These are phyloP conservation scores for Golovinomyces cichoracearum DNA, from an alignment of 2,329 filamentous ascomycete genomes.

Conservation along the genomic window DNA sequence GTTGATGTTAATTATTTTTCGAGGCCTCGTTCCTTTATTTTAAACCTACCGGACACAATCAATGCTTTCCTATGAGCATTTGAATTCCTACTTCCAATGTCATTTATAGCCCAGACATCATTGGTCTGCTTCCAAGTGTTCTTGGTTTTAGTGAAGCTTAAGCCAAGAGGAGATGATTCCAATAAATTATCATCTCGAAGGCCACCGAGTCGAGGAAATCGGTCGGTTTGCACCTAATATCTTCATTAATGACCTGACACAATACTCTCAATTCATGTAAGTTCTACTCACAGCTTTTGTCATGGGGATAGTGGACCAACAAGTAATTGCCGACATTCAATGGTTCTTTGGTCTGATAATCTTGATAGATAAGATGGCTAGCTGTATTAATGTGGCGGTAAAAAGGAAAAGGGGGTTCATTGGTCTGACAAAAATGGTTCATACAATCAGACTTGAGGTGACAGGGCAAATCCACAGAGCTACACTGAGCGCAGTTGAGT, in stretches of 20 bases:
- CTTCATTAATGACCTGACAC: conserved; percentile 7
- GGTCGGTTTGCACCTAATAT: conserved; percentile 12
- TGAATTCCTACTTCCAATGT: conserved; percentile 21
- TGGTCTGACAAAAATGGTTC: not conserved
- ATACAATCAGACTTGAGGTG: not conserved
- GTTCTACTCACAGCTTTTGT: conserved; percentile 19
- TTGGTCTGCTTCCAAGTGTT: conserved; percentile 17
- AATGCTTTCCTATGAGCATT: conserved; percentile 21
- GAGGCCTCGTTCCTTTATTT: conserved; percentile 2
- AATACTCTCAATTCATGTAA: too few relatives aligned
- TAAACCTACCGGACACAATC: conserved; percentile 23
- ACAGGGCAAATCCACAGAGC: not conserved
- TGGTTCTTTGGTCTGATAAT: not conserved
- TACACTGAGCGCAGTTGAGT: not conserved
- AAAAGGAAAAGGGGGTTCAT: not conserved
- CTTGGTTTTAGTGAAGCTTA: conserved; percentile 19
- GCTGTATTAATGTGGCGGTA: not conserved
- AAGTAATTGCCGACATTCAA: conserved; percentile 12
- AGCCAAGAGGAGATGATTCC: conserved; percentile 18
- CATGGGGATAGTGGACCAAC: conserved; percentile 16
- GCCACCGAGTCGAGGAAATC: conserved; percentile 18
- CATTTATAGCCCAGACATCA: conserved; percentile 26
- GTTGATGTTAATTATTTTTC: conserved; percentile 8
- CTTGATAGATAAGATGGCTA: not conserved
- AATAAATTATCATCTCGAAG: conserved; percentile 14